Evolutionary conservation across 352 stramenopile genomes (phyloP).

Genomic region (Thraustochytrium sp.): DNA sequence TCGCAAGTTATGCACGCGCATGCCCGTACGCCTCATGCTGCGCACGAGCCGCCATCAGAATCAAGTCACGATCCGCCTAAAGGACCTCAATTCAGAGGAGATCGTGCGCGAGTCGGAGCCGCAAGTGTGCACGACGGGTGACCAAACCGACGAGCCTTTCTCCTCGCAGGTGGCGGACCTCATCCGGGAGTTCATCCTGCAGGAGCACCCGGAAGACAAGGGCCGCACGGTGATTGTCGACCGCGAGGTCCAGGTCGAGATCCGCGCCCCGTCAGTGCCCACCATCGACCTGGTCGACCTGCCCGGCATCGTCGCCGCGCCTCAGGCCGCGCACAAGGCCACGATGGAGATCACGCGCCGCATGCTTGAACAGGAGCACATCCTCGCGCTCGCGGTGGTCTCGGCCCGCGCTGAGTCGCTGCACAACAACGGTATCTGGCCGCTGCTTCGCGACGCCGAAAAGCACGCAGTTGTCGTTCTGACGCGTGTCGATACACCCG

Average conservation of each 20-base stretch:
- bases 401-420: constrained; percentile 51
- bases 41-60: no score
- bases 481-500: not conserved
- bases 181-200: no score
- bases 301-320: constrained; percentile 53
- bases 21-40: no score
- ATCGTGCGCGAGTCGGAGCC: constrained; percentile 50
- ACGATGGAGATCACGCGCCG: constrained; percentile 52
- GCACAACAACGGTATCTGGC: no score
- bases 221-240: constrained; percentile 48
- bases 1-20: no score
- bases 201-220: constrained; percentile 25
- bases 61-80: not conserved
- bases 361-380: constrained; percentile 52
- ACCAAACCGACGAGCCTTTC: no score
- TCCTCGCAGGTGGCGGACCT: no score
- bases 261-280: constrained; percentile 51
- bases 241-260: constrained; percentile 53
- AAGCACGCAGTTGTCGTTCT: not conserved
- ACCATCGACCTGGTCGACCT: no score
- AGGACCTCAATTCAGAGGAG: constrained; percentile 50
- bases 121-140: no score
- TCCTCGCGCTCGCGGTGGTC: constrained; percentile 54
- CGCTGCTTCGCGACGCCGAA: constrained; percentile 47
- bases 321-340: constrained; percentile 55